phyloP scores from a whole-genome alignment of 352 stramenopile genomes.

The Paralagenidium karlingii region DNA sequence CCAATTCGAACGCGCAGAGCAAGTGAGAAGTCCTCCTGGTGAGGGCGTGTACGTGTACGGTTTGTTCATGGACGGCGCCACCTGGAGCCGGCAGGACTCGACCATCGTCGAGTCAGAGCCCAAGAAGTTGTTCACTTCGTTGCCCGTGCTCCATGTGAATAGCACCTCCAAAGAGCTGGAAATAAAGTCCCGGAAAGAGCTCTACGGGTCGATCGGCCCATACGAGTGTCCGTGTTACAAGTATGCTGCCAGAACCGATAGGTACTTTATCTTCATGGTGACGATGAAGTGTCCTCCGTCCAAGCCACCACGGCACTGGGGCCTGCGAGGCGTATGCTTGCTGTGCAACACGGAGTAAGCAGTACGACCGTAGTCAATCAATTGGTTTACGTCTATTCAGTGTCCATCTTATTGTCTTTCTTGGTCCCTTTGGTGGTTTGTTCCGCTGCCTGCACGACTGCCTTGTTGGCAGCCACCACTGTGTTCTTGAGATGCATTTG shows the following conservation, averaged over 20 bases:
- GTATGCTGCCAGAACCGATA: constrained; percentile 90
- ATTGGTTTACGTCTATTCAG: constrained; percentile 7
- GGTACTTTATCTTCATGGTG: constrained; percentile 96
- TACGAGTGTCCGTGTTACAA: constrained; percentile 97
- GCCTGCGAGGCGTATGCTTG: constrained; percentile 85
- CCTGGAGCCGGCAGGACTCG: constrained; percentile 90
- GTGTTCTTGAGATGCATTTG: constrained; percentile 81
- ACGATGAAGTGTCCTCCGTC: constrained; percentile 84
- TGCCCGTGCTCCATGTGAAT: constrained; percentile 95
- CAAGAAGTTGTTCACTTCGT: constrained; percentile 93
- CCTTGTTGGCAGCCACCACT: constrained; percentile 67
- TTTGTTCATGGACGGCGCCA: constrained; percentile 94
- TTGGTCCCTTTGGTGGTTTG: constrained; percentile 5
- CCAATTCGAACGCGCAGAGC: constrained; percentile 86
- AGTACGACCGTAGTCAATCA: background rate
- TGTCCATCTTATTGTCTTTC: constrained; percentile 11
- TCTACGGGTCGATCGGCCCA: constrained; percentile 84
- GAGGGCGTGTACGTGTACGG: constrained; percentile 98
- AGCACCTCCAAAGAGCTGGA: constrained; percentile 91
- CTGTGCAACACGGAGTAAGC: constrained; percentile 90
- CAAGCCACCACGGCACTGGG: constrained; percentile 89
- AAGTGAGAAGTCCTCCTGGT: constrained; percentile 71
- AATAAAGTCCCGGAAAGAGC: constrained; percentile 85
- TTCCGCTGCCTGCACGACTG: constrained; percentile 26
- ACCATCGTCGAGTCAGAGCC: constrained; percentile 93